These are phyloP conservation scores for Ambrosiella beaveri DNA, from an alignment of 2,329 filamentous ascomycete species.

Conservation along the genomic window DNA sequence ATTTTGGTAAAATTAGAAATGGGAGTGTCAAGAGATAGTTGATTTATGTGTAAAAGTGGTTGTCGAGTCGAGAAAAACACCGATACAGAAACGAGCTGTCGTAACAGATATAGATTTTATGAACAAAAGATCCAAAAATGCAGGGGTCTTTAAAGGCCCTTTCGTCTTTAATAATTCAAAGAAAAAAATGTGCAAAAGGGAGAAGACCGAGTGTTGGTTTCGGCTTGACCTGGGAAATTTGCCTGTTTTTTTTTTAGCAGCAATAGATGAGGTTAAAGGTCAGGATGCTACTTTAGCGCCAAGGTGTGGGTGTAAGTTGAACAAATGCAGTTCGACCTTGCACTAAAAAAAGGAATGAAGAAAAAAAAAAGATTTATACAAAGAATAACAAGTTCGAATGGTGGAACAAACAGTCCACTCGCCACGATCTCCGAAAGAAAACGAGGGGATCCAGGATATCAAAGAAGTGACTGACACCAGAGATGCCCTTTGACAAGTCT, in stretches of 20 bases:
- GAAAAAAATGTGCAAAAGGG: not conserved
- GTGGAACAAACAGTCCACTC: not conserved
- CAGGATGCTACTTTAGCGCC: too few relatives aligned
- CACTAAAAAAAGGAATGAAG: not conserved
- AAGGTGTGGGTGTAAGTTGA: too few relatives aligned
- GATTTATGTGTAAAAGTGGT: not conserved
- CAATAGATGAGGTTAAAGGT: not conserved
- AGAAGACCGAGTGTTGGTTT: not conserved
- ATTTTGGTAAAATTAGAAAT: not conserved
- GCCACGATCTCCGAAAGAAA: not conserved
- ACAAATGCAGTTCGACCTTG: too few relatives aligned
- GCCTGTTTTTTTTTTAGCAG: not conserved
- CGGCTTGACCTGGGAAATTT: not conserved
- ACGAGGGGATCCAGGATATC: too few relatives aligned
- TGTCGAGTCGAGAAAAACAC: not conserved
- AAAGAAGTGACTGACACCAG: too few relatives aligned
- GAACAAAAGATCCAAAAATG: constrained; percentile 8
- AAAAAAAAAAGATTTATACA: not conserved
- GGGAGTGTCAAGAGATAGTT: too few relatives aligned
- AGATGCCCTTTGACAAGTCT: too few relatives aligned
- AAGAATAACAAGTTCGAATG: not conserved
- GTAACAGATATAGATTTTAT: too few relatives aligned
- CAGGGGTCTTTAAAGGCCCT: not conserved
- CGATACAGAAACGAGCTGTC: not conserved
- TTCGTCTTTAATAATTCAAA: too few relatives aligned